Base-by-base conservation (phyloP, 2,329 filamentous ascomycete species). In the Pyricularia grisea region DNA sequence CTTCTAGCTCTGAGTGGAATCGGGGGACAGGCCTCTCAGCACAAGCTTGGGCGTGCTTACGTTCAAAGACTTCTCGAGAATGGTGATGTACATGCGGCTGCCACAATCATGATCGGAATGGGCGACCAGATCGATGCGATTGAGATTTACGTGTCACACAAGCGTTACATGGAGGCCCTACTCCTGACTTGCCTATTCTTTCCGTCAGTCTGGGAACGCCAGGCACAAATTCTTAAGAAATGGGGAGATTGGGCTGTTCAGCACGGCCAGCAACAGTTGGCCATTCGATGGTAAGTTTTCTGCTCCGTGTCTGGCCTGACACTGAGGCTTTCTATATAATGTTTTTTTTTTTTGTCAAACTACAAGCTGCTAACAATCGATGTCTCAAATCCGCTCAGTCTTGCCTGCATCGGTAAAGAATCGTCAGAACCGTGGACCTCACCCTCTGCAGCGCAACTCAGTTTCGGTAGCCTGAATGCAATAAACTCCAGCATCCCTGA, bases 171-270 rank as follows among this genome's bases (percentile, higher is more conserved):
- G 90, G 95, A 99, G 79, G 94, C 95, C 2, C 84, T 98, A 36
- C 86, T 99, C 17, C 84, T 99, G 72, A 92, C 93, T 0, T 96
- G 93, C 74, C 83, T 97, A 14, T 86, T 91, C 30, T 93, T 90
- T 74, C 93, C 94, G 0, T 82, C 85, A 0, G 94, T 97, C 70
- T 99, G 95, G 95, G 91, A 95, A 74, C 88, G 94, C 36, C 93
- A 97, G 77, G 90, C 91, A 14, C 91, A 92, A 74, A 87, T 99
- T 66, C 88, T 97, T 71, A 89, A 92, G 73, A 94, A 95, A 82
- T 99, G 95, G 95, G 95, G 95, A 70, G 94, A 97, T 75, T 90
- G 92, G 81, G 92, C 94, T 55, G 90, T 97, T 14, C 90, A 92
- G 71, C 90, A 95, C 74, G 91, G 92, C 20, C 91, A 97, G 74